These are phyloP conservation scores for Rhododendron ovatum DNA, from an alignment of 148 eudicot species.

Conservation along the genomic window DNA sequence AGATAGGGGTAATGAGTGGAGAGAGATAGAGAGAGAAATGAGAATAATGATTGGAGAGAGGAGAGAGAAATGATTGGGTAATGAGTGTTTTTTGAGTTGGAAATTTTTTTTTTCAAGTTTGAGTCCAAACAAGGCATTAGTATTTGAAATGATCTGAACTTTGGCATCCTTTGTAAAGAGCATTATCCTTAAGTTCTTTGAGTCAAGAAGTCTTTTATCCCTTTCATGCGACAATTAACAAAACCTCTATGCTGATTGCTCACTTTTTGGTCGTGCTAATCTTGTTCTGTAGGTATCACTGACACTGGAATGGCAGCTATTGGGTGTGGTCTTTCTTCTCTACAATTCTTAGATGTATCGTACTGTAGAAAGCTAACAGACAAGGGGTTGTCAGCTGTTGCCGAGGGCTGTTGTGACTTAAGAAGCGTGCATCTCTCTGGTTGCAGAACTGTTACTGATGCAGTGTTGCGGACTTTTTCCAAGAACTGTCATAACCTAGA, in stretches of 20 bases:
- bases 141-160: background rate
- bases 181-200: background rate
- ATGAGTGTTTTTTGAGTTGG: too few relatives aligned
- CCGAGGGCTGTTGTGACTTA: constrained; percentile 73
- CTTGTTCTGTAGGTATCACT: constrained; percentile 59
- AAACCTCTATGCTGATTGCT: background rate
- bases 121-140: background rate
- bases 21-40: too few relatives aligned
- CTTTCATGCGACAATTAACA: background rate
- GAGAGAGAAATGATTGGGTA: too few relatives aligned
- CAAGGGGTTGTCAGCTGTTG: constrained; percentile 67
- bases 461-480: constrained; percentile 48
- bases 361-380: constrained; percentile 79
- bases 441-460: constrained; percentile 72
- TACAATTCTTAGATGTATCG: constrained; percentile 76
- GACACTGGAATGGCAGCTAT: constrained; percentile 69
- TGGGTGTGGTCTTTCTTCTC: constrained; percentile 57
- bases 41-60: too few relatives aligned
- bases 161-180: background rate
- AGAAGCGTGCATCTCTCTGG: constrained; percentile 68
- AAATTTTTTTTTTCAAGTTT: too few relatives aligned
- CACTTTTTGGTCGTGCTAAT: background rate
- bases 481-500: constrained; percentile 59
- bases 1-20: too few relatives aligned
- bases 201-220: background rate